Evolutionary conservation across 2,329 filamentous ascomycete genomes (phyloP), one percentile per base, ranked within the genome.

Genomic region (Trichoderma gracile): DNA sequence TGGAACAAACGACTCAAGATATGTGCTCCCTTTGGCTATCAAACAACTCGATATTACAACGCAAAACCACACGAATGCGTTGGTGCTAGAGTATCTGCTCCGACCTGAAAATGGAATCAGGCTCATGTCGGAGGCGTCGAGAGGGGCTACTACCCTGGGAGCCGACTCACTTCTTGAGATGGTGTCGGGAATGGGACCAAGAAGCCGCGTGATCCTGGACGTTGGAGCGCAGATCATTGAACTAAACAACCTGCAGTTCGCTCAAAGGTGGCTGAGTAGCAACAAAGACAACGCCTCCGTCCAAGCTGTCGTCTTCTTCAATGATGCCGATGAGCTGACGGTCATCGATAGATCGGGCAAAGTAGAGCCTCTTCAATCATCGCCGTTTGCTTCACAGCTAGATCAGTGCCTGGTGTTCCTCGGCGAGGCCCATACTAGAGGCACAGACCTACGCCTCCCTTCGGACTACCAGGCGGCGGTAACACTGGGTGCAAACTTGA

Each of bases 201-300:
- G 0, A 67, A 80, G 0, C 4, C 42, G 25, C 14, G 88, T 92
- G 0, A 81, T 92, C 1, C 78, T 92, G 0, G 89, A 93, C 68
- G 88, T 89, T 0, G 89, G 90, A 0, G 89, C 89, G 0, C 85
- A 88, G 54, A 84, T 92, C 5, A 71, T 92, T 0, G 88, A 92
- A 43, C 73, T 88, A 0, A 78, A 76, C 33, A 90, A 90, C 67
- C 5, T 75, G 0, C 74, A 81, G 2, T 77, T 90, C 1, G 86
- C 85, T 0, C 65, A 69, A 14, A 63, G 68, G 0, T 90, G 87
- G 87, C 72, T 91, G 1, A 17, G 64, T 0, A 59, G 82, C 87
- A 43, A 70, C n/a, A 40, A 40, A 10, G 10, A 6, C 33, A 58
- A 58, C 8, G 17, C 5, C 33, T 38, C 33, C 33, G 33, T 38